Evolutionary conservation across 1,284 basidiomycete species (phyloP), one percentile per base, ranked within the genome.

Genomic region (Erythrobasidium hasegawianum): DNA sequence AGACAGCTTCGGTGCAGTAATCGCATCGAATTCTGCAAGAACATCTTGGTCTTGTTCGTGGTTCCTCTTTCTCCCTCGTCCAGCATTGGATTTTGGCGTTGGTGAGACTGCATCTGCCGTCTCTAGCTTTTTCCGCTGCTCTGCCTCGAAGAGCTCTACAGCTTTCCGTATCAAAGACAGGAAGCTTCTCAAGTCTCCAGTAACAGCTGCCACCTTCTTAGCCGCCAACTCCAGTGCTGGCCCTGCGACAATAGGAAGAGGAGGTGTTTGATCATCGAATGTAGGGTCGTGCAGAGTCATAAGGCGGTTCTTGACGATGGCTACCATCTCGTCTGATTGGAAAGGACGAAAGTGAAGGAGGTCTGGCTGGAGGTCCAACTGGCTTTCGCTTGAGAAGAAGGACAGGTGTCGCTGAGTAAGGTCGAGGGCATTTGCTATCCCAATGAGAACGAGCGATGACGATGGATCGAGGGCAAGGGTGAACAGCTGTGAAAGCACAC

Each of bases 261-360:
- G n/a, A 13, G 22, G 52, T 18, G 38, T 33, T 24, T 38, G 10
- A 1, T 55, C 18, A 39, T 7, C 20, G 11, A 18, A 7, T 41
- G 55, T 24, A 8, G 27, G 2, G 61, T 8, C 40, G 43, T 55
- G 67, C 38, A 55, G 54, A 45, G 59, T 69, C 66, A 49, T 74
- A 74, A 80, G 71, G 0, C 79, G 74, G 52, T 76, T 74, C 1
- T 69, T 61, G 45, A 78, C 74, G 38, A 79, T 76, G 38, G 71
- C 68, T 26, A 74, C 72, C 57, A 80, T 76, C 57, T 78, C 78
- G 9, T 69, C 64, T 13, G 77, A 74, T 38, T 71, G 72, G 61
- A 79, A 78, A 2, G 79, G 77, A 45, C 74, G 71, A 70, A 79
- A 79, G 62, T 77, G 77, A 18, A 80, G 71, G 52, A 78, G 64